Conservation (phyloP, 78 protist species). For the Anaeramoeba ignava region DNA sequence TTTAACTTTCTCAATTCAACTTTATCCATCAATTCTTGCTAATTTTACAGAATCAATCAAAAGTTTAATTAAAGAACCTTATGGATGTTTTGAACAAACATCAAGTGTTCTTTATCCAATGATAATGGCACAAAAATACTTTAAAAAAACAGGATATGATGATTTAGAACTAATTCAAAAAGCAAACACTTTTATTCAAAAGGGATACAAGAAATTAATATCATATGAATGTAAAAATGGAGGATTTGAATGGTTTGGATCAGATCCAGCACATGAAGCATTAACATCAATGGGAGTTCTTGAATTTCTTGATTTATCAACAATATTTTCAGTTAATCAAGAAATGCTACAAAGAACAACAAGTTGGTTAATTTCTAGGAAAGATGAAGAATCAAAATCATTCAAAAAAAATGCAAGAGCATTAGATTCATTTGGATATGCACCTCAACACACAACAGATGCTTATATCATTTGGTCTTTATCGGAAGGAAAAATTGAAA, state of each 20-base stretch:
- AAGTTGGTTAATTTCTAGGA: constrained; percentile 3
- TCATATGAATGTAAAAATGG: constrained; percentile 16
- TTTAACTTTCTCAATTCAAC: too few species aligned
- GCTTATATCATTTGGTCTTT: not conserved
- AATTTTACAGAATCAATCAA: not conserved
- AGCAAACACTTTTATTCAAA: too few species aligned
- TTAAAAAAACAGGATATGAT: not conserved
- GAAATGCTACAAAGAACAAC: constrained; percentile 12
- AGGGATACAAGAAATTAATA: constrained; percentile 18
- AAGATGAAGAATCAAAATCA: not conserved
- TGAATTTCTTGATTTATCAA: constrained; percentile 20
- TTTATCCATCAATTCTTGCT: constrained; percentile 5
- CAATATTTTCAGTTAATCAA: constrained; percentile 9
- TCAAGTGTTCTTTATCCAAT: constrained; percentile 9
- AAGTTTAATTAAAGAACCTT: constrained; percentile 15
- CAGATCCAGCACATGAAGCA: constrained; percentile 20
- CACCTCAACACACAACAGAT: not conserved
- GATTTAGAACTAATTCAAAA: too few species aligned
- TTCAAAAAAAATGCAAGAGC: not conserved
- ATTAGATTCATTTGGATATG: not conserved
- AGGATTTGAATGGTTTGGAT: constrained; percentile 33
- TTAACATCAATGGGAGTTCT: constrained; percentile 22
- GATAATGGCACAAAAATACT: constrained; percentile 19
- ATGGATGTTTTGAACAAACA: constrained; percentile 21
- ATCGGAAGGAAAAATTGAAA: not conserved